phyloP scores from a whole-genome alignment of 805 yeast genomes.

The Ogataea ganodermae region DNA sequence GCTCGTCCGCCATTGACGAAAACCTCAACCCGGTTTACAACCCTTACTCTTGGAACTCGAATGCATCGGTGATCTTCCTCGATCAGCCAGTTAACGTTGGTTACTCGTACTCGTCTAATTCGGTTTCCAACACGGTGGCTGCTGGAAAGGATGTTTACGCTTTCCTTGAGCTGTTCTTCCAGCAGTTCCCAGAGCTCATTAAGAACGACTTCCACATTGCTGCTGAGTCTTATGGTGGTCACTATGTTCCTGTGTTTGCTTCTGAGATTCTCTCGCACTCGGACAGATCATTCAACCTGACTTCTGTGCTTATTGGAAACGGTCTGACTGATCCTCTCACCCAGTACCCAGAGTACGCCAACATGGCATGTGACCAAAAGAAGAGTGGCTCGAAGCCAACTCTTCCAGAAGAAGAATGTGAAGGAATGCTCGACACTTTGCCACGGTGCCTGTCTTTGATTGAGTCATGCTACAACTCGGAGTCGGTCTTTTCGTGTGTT shows the following conservation, averaged over 20 bases:
- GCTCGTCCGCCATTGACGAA: conserved; percentile 75
- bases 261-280: conserved; percentile 55
- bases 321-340: conserved; percentile 85
- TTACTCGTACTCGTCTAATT: conserved; percentile 71
- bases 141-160: conserved; percentile 89
- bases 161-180: conserved; percentile 80
- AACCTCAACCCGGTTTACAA: conserved; percentile 70
- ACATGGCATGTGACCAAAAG: conserved; percentile 85
- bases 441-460: conserved; percentile 67
- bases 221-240: conserved; percentile 86
- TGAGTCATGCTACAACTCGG: conserved; percentile 62
- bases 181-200: conserved; percentile 73
- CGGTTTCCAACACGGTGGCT: conserved; percentile 68
- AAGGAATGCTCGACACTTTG: conserved; percentile 57
- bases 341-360: conserved; percentile 79
- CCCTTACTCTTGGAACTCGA: conserved; percentile 87
- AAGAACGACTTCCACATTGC: conserved; percentile 69
- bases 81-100: conserved; percentile 97
- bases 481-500: conserved; percentile 59
- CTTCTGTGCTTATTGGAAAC: conserved; percentile 87
- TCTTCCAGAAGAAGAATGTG: conserved; percentile 68
- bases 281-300: conserved; percentile 61
- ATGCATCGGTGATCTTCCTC: conserved; percentile 86
- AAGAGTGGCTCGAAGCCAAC: conserved; percentile 79
- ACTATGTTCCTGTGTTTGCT: conserved; percentile 72